Evolutionary conservation across 768 basidiomycete genomes (phyloP), one percentile per base, ranked within the genome.

Genomic region (Russula abietina): DNA sequence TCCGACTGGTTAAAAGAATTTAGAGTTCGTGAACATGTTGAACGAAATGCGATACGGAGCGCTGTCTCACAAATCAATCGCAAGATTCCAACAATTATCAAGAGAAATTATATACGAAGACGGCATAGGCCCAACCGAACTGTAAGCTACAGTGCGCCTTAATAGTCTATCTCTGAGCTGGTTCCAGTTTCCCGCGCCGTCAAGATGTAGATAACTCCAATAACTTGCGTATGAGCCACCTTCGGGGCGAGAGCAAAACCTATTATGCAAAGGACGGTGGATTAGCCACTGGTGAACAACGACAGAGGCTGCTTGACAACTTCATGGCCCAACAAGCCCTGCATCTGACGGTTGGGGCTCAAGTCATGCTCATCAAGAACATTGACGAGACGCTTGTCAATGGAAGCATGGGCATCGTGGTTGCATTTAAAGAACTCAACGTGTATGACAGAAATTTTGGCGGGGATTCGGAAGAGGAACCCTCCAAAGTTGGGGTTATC

Each of bases 311-410:
- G 73, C 84, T 98, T 5, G 75, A 81, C 6, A 98, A 97, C 72
- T 91, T 96, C 70, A 95, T 99, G 89, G 94, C 94, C 0, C 88
- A 91, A 1, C 59, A 78, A 59, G 68, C 61, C 7, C 80, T 99
- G n/a, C 69, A 71, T 0, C 80, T 99, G 33, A 89, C 91, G 52
- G 70, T 87, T 30, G 86, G 87, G 60, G 88, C 91, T 8, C 96
- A 98, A 74, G 90, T 92, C 45, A 98, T 97, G 94, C 80, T 97
- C 36, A 91, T 93, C 74, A 98, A 98, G 78, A 98, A 98, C 70
- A 76, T 88, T 57, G 91, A 95, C 68, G 93, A 94, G 33, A 82
- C 79, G 3, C 82, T 98, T 9, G 97, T 98, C 50, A 99, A 99
- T 70, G 97, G 97, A 1, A 92, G 87, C 60, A 89, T 97, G 81